A percentile compares a stretch with the other conserved stretches of the same genome.
Evolutionary conservation across 805 yeast genomes (phyloP).

Genomic region (Metschnikowia gelsemii): DNA sequence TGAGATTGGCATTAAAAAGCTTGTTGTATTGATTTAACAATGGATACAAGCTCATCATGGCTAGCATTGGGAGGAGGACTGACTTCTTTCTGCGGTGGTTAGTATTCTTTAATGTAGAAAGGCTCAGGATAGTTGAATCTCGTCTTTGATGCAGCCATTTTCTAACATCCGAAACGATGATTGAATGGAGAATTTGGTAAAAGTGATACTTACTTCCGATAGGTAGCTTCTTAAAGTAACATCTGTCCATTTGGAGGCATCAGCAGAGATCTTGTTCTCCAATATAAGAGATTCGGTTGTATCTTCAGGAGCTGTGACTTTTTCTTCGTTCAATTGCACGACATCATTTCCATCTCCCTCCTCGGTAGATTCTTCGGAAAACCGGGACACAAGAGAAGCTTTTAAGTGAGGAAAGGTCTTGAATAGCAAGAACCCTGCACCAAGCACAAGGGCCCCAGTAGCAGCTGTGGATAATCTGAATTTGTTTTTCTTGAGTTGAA

Average conservation of each 20-base stretch:
- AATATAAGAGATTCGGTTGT: constrained; percentile 9
- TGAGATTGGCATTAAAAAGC: constrained; percentile 5
- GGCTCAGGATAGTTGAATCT: constrained; percentile 4
- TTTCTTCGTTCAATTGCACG: constrained; percentile 7
- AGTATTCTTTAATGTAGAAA: constrained; percentile 28
- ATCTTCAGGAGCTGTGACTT: constrained; percentile 1
- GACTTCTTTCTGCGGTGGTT: constrained; percentile 44
- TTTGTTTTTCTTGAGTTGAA: constrained; percentile 22
- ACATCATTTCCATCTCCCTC: constrained; percentile 15
- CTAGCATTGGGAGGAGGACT: constrained; percentile 46
- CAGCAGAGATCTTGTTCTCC: constrained; percentile 8
- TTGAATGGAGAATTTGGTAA: neutral
- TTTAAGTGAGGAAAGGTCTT: constrained; percentile 52
- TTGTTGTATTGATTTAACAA: constrained; percentile 43
- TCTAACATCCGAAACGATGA: neutral
- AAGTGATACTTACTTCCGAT: constrained; percentile 13
- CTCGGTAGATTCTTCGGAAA: constrained; percentile 8
- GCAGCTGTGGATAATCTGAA: constrained; percentile 27
- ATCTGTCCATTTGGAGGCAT: constrained; percentile 8
- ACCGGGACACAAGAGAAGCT: constrained; percentile 25
- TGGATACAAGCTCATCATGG: constrained; percentile 47
- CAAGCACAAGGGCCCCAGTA: constrained; percentile 43
- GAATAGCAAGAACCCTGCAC: constrained; percentile 42
- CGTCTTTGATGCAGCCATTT: too few relatives aligned
- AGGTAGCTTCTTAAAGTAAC: constrained; percentile 9